Conservation (phyloP, 768 basidiomycete species). For the Panaeolus cyanescens region DNA sequence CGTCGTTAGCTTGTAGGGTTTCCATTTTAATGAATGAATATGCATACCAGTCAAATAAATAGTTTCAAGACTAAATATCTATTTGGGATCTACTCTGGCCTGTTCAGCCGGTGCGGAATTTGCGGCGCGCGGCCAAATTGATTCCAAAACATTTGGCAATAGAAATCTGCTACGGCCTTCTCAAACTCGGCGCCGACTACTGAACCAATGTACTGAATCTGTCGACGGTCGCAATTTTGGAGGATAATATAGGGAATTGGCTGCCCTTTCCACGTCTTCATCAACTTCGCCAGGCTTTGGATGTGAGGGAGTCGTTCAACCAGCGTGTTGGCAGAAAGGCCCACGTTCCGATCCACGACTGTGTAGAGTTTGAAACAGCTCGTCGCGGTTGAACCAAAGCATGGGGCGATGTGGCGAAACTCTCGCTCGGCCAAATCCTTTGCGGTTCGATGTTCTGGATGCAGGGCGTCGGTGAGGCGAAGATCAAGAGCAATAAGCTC, state of each 20-base stretch:
- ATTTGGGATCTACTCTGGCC: background rate
- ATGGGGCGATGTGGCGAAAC: background rate
- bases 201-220: background rate
- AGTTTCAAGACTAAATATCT: too few relatives aligned
- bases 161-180: constrained; percentile 3
- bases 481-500: background rate
- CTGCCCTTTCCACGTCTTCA: background rate
- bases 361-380: too few relatives aligned
- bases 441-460: too few relatives aligned
- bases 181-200: background rate
- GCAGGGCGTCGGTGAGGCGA: background rate
- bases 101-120: constrained; percentile 9
- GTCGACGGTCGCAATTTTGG: background rate
- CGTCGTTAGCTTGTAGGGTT: too few relatives aligned
- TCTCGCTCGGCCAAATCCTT: too few relatives aligned
- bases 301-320: background rate
- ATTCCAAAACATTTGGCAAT: constrained; percentile 8
- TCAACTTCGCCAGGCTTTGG: background rate
- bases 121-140: constrained; percentile 9
- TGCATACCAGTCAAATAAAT: background rate
- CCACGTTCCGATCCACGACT: background rate
- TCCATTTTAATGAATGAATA: background rate
- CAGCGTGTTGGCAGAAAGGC: background rate
- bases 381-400: background rate
- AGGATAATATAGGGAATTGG: background rate